Base-by-base conservation (phyloP, 768 basidiomycete species). In the Lanmaoa rubissima region DNA sequence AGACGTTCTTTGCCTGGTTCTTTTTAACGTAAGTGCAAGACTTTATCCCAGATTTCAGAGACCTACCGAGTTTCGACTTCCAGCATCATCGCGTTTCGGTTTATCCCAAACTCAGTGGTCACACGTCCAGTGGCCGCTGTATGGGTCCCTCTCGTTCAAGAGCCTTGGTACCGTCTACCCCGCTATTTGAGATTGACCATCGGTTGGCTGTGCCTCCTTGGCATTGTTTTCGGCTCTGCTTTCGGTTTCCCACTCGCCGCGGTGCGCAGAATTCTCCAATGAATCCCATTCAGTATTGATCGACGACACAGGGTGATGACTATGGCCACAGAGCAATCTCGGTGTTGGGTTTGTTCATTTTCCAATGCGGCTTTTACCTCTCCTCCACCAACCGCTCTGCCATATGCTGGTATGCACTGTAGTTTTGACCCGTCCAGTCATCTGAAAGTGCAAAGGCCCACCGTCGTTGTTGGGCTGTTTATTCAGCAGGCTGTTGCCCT, bases 391-490 rank as follows among this genome's bases (percentile, higher is more conserved):
- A 86, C 62, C 81, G 87, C 31, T 78, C 74, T 16, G 75, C 79
- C 7, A 80, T 95, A 52, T 86, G 86, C 42, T 94, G 92, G 91
- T 88, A 62, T 39, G 80, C 68, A 16, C 28, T 47, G 19, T n/a
- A 3, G 8, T 54, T 48, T 47, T 28, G 8, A 31, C 8, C n/a
- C 39, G 1, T 40, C 17, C 11, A 28, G 5, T 26, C 19, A 32
- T 44, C 60, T 64, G 35, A 61, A 16, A 32, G 11, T 54, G 16
- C 47, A 2, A 42, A 88, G 88, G 90, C 87, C 84, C 14, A 93
- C 92, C n/a, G 83, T 94, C 64, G 85, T 94, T 55, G 86, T 92
- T 47, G 94, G 94, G 19, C 76, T 95, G 19, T 86, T 94, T 73
- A 63, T 88, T 42, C 94, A 97, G 68, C 92, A 94, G 75, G 82